Percentiles rank a stretch among this genome's conserved stretches.
Conservation (phyloP, 2,329 filamentous ascomycete genomes). For the Monosporascus sp. region DNA sequence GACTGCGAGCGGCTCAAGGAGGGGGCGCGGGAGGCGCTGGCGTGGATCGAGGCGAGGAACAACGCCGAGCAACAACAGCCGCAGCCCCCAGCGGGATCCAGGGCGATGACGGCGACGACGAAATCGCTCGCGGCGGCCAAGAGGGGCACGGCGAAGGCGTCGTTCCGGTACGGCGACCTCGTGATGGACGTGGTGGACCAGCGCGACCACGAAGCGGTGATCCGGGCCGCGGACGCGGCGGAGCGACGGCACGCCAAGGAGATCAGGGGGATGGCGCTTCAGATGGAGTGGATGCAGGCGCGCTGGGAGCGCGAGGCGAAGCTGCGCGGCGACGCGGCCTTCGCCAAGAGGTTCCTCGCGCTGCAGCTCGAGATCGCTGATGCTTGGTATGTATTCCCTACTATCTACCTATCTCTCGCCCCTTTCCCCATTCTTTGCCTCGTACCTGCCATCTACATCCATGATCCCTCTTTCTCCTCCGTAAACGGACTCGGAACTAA, state of each 20-base stretch:
- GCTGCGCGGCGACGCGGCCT: slow-evolving; percentile 75
- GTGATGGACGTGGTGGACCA: slow-evolving; percentile 44
- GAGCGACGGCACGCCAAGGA: slow-evolving; percentile 69
- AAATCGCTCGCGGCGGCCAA: slow-evolving; percentile 13
- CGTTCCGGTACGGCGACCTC: slow-evolving; percentile 36
- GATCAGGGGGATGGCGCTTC: slow-evolving; percentile 75
- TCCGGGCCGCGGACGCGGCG: slow-evolving; percentile 53
- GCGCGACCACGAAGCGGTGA: slow-evolving; percentile 39
- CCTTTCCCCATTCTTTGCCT: slow-evolving; percentile 1
- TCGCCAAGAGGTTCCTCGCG: slow-evolving; percentile 79
- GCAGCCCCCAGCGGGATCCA: slow-evolving; percentile 12
- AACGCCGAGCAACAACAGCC: slow-evolving; percentile 8
- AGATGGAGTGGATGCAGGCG: slow-evolving; percentile 87
- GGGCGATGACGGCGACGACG: slow-evolving; percentile 7
- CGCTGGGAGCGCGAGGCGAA: slow-evolving; percentile 74
- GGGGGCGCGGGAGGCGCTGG: slow-evolving; percentile 31
- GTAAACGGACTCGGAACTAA: slow-evolving; percentile 18
- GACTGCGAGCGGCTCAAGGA: slow-evolving; percentile 44
- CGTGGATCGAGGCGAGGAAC: slow-evolving; percentile 28
- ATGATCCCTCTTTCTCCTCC: slow-evolving; percentile 3
- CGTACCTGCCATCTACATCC: background rate
- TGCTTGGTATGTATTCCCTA: slow-evolving; percentile 67
- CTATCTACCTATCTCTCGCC: slow-evolving; percentile 3
- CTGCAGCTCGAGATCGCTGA: slow-evolving; percentile 78
- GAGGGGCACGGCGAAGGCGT: slow-evolving; percentile 18